Base-by-base conservation (phyloP, 116 monocot genomes). In the Papilionanthe hybrid region DNA sequence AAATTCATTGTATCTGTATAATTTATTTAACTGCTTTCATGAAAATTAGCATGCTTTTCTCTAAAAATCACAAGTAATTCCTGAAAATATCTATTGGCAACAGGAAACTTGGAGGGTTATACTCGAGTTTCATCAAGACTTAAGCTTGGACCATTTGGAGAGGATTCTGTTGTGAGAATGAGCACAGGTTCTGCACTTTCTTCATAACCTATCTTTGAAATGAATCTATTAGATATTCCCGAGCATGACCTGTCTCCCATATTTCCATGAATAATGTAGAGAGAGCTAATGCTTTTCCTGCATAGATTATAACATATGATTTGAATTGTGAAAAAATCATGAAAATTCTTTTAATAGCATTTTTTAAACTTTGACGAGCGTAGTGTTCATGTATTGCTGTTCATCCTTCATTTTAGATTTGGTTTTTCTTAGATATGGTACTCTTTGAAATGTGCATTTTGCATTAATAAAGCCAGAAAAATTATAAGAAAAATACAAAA, bases 21-120 rank as follows among this genome's bases (percentile, higher is more conserved):
- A 69, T 29, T 5, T 69, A 69, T 69, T 69, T 0, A 69, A 37
- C 69, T 13, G 5, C 7, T 63, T 56, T 69, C 37, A 17, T 69
- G 69, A 32, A 69, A 69, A 17, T 60, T 37, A 32, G 69, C 69
- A 69, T 69, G 5, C 22, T n/a, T 37, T 69, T 69, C 1, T 69
- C 32, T 5, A 69, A 69, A 32, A 41, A 32, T 37, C 15, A 1
- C 5, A 69, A 2, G 9, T 69, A 37, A 41, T 37, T 69, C 37
- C 6, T 25, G 4, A 69, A 69, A 28, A 18, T 18, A 37, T 73
- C 18, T 44, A 9, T 73, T 73, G 73, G 73, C 1, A 20, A 68
- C 81, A 97, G 97, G 92, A 50, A 88, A 89, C 83, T 78, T 92
- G 88, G 97, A 97, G 78, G 79, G 82, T 19, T 92, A 91, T 49